Conservation (phyloP, 2,329 filamentous ascomycete genomes). For the Coleophoma cylindrospora region DNA sequence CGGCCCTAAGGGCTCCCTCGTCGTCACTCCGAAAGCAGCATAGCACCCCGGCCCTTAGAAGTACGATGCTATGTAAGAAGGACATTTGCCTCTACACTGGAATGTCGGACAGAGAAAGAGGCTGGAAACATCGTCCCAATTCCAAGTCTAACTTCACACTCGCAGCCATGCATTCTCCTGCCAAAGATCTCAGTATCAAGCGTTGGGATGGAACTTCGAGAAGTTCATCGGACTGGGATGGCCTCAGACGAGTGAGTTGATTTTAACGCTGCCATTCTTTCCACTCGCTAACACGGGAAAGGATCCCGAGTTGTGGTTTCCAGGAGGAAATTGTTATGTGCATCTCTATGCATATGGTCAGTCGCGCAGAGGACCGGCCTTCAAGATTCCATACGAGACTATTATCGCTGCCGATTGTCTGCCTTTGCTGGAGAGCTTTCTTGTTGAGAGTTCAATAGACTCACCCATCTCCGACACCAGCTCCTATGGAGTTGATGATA, state of each 20-base stretch:
- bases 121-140: conserved; percentile 11
- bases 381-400: conserved; percentile 55
- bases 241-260: conserved; percentile 35
- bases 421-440: conserved; percentile 51
- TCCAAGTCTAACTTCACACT: conserved; percentile 1
- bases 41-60: background rate
- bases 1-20: no score
- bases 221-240: conserved; percentile 34
- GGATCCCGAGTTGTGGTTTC: conserved; percentile 69
- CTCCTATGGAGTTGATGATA: conserved; percentile 5
- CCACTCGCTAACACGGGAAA: conserved; percentile 26
- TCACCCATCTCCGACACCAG: conserved; percentile 8
- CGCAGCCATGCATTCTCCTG: conserved; percentile 4
- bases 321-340: conserved; percentile 63
- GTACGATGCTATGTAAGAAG: conserved; percentile 3
- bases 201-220: conserved; percentile 31
- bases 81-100: conserved; percentile 15
- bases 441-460: conserved; percentile 21
- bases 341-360: conserved; percentile 63
- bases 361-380: conserved; percentile 61
- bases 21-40: background rate
- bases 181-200: conserved; percentile 19
- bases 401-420: conserved; percentile 54
- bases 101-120: conserved; percentile 14
- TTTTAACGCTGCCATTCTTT: background rate